Conservation (phyloP, 2,329 filamentous ascomycete genomes). For the Fusarium vanettenii region DNA sequence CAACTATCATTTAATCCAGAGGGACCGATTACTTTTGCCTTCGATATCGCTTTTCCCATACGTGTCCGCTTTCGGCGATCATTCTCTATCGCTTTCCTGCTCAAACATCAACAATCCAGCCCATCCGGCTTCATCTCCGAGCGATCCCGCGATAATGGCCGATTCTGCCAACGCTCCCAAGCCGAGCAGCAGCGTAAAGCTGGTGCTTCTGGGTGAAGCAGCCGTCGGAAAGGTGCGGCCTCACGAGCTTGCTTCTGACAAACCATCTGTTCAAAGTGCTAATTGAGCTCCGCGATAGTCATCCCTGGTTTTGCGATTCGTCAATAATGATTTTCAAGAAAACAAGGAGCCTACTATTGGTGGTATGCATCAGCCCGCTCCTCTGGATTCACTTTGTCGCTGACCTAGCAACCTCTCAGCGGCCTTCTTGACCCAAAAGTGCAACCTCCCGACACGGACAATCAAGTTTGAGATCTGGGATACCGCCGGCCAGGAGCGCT, state of each 20-base stretch:
- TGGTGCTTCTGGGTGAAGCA: conserved; percentile 96
- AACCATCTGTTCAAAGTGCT: conserved; percentile 6
- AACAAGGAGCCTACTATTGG: conserved; percentile 99
- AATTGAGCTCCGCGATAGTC: conserved; percentile 69
- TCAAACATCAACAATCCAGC: conserved; percentile 4
- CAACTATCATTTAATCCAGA: conserved; percentile 24
- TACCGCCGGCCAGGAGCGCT: conserved; percentile 96
- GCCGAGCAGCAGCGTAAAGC: conserved; percentile 99
- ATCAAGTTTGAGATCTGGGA: conserved; percentile 99
- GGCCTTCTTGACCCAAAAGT: conserved; percentile 98
- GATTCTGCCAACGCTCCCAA: conserved; percentile 76
- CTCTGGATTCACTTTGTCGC: conserved; percentile 5
- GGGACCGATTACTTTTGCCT: conserved; percentile 3
- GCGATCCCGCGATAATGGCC: conserved; percentile 48
- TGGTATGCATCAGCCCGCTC: conserved; percentile 66
- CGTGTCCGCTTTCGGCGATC: conserved; percentile 12
- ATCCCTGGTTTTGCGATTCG: conserved; percentile 96
- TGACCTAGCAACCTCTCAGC: conserved; percentile 63
- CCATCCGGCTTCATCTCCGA: conserved; percentile 24
- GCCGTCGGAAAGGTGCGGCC: conserved; percentile 92
- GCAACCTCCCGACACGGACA: conserved; percentile 90
- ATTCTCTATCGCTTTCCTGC: conserved; percentile 1
- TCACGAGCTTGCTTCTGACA: neutral
- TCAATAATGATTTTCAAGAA: conserved; percentile 99
- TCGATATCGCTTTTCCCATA: conserved; percentile 3